Percentiles rank a stretch among this genome's conserved stretches.
phyloP scores from a whole-genome alignment of 2,329 filamentous ascomycete species.

The Lojkania enalia region DNA sequence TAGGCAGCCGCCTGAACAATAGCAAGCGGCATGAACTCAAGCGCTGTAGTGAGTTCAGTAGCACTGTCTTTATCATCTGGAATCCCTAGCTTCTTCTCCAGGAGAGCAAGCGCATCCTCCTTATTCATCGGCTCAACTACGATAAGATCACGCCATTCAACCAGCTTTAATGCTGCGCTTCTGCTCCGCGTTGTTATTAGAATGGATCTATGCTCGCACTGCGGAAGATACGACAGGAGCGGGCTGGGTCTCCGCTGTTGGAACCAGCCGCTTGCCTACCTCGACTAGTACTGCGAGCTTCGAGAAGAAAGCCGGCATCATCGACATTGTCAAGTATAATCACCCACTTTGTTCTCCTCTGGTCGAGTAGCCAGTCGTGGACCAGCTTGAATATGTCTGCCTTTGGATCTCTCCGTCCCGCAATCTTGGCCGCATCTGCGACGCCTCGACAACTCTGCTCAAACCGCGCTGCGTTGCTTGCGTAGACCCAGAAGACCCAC shows the following conservation, averaged over 20 bases:
- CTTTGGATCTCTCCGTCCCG: slow-evolving; percentile 13
- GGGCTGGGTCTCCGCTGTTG: too few relatives aligned
- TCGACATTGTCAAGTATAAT: slow-evolving; percentile 23
- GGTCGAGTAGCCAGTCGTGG: slow-evolving; percentile 19
- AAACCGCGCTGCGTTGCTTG: slow-evolving; percentile 19
- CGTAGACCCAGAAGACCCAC: slow-evolving; percentile 20
- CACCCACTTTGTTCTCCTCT: slow-evolving; percentile 13
- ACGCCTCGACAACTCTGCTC: slow-evolving; percentile 19
- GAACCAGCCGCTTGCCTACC: too few relatives aligned
- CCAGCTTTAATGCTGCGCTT: slow-evolving; percentile 17
- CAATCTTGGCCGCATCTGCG: slow-evolving; percentile 15
- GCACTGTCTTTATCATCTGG: slow-evolving; percentile 6
- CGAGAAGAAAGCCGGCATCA: slow-evolving; percentile 13
- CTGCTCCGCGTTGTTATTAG: slow-evolving; percentile 21
- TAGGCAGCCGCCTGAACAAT: slow-evolving; percentile 40
- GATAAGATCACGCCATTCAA: slow-evolving; percentile 16
- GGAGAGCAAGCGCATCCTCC: slow-evolving; percentile 22
- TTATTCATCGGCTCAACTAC: slow-evolving; percentile 27
- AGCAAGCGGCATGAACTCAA: slow-evolving; percentile 39
- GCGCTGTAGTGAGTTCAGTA: slow-evolving; percentile 17
- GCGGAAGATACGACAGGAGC: too few relatives aligned
- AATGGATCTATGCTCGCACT: slow-evolving; percentile 15
- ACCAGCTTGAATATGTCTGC: slow-evolving; percentile 20
- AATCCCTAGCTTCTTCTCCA: slow-evolving; percentile 26
- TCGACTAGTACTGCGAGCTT: too few relatives aligned